Conservation (phyloP, 2,329 filamentous ascomycete genomes). For the Rhynchosporium graminicola region DNA sequence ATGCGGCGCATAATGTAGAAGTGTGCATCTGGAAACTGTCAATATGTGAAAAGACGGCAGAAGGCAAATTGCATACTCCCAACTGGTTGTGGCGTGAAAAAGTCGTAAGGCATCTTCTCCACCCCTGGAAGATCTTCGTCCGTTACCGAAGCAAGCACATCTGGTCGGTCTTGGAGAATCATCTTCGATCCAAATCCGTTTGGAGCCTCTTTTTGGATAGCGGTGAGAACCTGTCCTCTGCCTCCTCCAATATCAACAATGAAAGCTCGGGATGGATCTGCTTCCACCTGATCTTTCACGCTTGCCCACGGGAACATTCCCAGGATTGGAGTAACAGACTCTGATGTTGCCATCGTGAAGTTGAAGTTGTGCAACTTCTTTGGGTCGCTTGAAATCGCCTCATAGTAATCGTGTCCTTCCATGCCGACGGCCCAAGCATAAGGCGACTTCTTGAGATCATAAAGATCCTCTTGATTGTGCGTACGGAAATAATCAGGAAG, state of each 20-base stretch:
- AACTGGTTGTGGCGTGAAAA: conserved; percentile 37
- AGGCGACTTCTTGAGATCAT: conserved; percentile 29
- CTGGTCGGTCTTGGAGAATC: conserved; percentile 37
- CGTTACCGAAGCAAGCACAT: conserved; percentile 32
- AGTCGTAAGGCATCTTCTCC: conserved; percentile 38
- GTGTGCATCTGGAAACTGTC: conserved; percentile 30
- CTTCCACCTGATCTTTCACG: conserved; percentile 10
- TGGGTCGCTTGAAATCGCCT: conserved; percentile 25
- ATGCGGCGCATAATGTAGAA: conserved; percentile 36
- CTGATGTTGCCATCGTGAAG: conserved; percentile 21
- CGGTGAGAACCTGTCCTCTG: conserved; percentile 23
- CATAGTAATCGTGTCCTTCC: conserved; percentile 28
- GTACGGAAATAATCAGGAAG: conserved; percentile 29
- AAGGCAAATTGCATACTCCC: conserved; percentile 26
- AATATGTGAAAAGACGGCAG: neutral
- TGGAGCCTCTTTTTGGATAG: conserved; percentile 24
- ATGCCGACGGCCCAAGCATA: conserved; percentile 26
- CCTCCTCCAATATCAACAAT: conserved; percentile 31
- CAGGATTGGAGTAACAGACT: conserved; percentile 8
- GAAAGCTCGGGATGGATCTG: conserved; percentile 20
- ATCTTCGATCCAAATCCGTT: conserved; percentile 29
- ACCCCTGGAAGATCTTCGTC: conserved; percentile 33
- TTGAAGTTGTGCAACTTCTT: conserved; percentile 23
- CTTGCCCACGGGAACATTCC: conserved; percentile 16
- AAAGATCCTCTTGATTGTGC: conserved; percentile 28